phyloP scores from a whole-genome alignment of 768 basidiomycete species.

The Leccinum longicurvipes region DNA sequence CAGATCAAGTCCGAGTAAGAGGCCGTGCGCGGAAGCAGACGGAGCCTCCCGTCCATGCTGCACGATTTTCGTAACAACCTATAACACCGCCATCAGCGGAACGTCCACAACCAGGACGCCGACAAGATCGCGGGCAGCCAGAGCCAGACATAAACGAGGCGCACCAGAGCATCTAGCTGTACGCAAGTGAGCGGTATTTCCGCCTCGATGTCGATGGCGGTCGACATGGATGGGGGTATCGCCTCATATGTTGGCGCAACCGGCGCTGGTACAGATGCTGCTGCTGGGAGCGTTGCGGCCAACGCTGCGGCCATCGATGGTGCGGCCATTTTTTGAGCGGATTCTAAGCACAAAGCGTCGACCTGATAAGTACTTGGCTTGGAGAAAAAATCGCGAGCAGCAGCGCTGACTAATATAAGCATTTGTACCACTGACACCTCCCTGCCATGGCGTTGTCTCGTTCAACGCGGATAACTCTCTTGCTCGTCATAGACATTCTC shows the following conservation, averaged over 20 bases:
- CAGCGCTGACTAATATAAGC: constrained; percentile 22
- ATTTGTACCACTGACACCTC: neutral
- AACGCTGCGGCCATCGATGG: constrained; percentile 92
- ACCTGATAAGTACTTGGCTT: too few species aligned
- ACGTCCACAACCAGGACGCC: neutral
- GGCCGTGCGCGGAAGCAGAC: constrained; percentile 73
- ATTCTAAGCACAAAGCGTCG: too few species aligned
- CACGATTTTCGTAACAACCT: constrained; percentile 92
- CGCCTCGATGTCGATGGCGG: constrained; percentile 90
- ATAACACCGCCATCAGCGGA: constrained; percentile 19
- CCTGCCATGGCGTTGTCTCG: constrained; percentile 50
- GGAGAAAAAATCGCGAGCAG: neutral
- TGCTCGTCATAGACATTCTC: constrained; percentile 78
- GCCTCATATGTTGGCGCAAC: constrained; percentile 74
- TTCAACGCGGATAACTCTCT: constrained; percentile 66
- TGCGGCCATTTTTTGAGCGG: constrained; percentile 47
- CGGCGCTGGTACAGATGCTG: constrained; percentile 56
- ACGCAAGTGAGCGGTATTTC: constrained; percentile 77
- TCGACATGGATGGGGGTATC: constrained; percentile 90
- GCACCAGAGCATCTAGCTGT: constrained; percentile 84
- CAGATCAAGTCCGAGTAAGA: constrained; percentile 87
- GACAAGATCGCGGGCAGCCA: constrained; percentile 1
- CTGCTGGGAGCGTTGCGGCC: constrained; percentile 73
- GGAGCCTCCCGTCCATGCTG: constrained; percentile 85
- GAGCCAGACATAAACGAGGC: constrained; percentile 26